Base-by-base conservation (phyloP, 1,139 yeast species). In the Lodderomyces theae region DNA sequence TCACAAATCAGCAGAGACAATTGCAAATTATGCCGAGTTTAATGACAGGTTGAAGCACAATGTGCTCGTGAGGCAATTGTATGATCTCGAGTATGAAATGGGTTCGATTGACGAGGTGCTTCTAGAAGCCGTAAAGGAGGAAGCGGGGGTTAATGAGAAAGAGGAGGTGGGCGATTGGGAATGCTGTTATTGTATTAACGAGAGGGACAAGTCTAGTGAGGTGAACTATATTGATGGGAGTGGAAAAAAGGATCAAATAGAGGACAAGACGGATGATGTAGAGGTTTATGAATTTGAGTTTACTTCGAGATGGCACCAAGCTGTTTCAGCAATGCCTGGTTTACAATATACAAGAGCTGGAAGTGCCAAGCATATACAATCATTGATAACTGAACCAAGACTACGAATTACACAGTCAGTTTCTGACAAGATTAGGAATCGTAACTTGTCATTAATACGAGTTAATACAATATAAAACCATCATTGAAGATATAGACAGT, bases 401-500 rank as follows among this genome's bases (percentile, higher is more conserved):
- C 19, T 31, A 10, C n/a, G 24, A 31, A 19, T 31, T 18, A 18
- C 34, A 17, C 34, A 31, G 10, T 31, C 34, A 21, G 24, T 31
- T 4, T 31, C 25, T 5, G 23, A 31, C 5, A 31, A 11, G 34
- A 21, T 31, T 31, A 28, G 18, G 18, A 28, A 15, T 28, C 31
- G 31, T 7, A 28, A 28, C 5, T 28, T 28, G 18, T 28, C 31
- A 6, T 26, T 28, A 19, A n/a, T 35, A 26, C 24, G 38, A 26
- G 31, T 22, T 28, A 28, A 35, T 35, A 35, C 38, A 35, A 35
- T 39, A n/a, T 33, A 34, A 28, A 12, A 8, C n/a, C 29, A 6
- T 4, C 29, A 5, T 19, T 19, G 5, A 19, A 19, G 5, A 5
- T 25, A 25, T 25, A 25, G 29, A 25, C n/a, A n/a, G n/a, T n/a